Evolutionary conservation across 352 stramenopile genomes (phyloP), one percentile per base, ranked within the genome.

Genomic region (Phytopythium sindhum): DNA sequence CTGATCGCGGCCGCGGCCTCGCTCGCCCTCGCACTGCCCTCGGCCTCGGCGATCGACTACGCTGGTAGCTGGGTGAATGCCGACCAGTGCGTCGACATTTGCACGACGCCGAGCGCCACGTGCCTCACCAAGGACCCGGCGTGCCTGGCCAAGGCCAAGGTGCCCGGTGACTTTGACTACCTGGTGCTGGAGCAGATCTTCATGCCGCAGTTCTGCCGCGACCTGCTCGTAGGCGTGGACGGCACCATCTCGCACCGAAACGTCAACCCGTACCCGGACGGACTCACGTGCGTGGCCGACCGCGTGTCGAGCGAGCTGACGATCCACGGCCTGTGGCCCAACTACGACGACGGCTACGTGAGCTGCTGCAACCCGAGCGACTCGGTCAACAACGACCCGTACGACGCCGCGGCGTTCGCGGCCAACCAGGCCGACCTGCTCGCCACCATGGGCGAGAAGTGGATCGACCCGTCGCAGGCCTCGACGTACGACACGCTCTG

Each of bases 231-330:
- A 1, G 84, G 84, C 33, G 72, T 87, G 21, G 84, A 93, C 69
- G 84, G 74, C 64, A 93, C 84, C 44, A 80, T 91, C 71, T 89
- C 82, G 61, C 84, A 93, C 69, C 82, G 88, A 71, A 90, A 90
- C 63, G 81, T 93, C n/a, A 69, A 80, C 57, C 63, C 72, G 45
- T 89, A 84, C 70, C 84, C 84, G 47, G 67, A 75, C 37, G 84
- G 84, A 33, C 77, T 86, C 58, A 44, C 55, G 11, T 92, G 84
- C 63, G 59, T 78, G 41, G 57, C 57, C 0, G 54, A 74, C n/a
- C 74, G 70, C 17, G 81, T 75, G 45, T 72, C 74, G 59, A 82
- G 65, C 54, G 74, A 86, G 65, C 61, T 92, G 15, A 89, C 79
- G 61, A 90, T 92, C 75, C 83, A 92, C 66, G 83, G 83, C 0